Evolutionary conservation across 768 basidiomycete species (phyloP).

Genomic region (Russula griseocarnosa): DNA sequence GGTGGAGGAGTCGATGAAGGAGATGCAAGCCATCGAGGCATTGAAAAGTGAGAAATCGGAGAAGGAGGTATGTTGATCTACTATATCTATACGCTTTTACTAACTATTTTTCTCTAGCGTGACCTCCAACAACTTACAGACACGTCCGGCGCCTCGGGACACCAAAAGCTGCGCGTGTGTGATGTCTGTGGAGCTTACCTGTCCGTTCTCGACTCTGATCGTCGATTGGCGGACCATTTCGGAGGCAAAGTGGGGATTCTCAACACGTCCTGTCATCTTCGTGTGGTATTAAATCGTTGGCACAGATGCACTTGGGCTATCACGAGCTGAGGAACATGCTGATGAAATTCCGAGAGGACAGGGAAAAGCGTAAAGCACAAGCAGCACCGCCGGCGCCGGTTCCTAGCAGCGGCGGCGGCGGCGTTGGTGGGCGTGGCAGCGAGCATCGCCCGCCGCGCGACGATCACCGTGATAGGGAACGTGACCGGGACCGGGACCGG

Average conservation of each 20-base stretch:
- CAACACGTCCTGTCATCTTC: not conserved
- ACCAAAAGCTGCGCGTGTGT: slow-evolving; percentile 99
- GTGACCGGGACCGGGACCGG: slow-evolving; percentile 66
- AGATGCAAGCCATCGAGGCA: slow-evolving; percentile 96
- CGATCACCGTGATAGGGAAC: slow-evolving; percentile 62
- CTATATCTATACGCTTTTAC: not conserved
- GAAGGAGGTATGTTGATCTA: slow-evolving; percentile 67
- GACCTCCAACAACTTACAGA: slow-evolving; percentile 96
- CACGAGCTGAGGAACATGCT: slow-evolving; percentile 97
- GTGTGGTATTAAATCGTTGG: not conserved
- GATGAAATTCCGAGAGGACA: slow-evolving; percentile 82
- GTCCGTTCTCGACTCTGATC: slow-evolving; percentile 95
- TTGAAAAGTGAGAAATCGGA: slow-evolving; percentile 93
- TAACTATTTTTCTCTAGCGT: slow-evolving; percentile 45
- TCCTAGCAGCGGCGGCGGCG: slow-evolving; percentile 29
- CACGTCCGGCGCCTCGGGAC: slow-evolving; percentile 98
- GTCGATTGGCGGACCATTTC: slow-evolving; percentile 98
- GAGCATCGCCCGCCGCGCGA: slow-evolving; percentile 57
- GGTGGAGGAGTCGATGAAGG: slow-evolving; percentile 97
- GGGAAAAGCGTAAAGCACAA: slow-evolving; percentile 69
- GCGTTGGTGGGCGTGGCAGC: slow-evolving; percentile 41
- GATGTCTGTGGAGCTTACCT: slow-evolving; percentile 99
- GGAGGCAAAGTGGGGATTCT: slow-evolving; percentile 83
- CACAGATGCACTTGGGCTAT: slow-evolving; percentile 97
- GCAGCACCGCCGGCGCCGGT: slow-evolving; percentile 39